These are phyloP conservation scores for Spiraea crenata DNA, from an alignment of 331 rosid species.

Conservation along the genomic window DNA sequence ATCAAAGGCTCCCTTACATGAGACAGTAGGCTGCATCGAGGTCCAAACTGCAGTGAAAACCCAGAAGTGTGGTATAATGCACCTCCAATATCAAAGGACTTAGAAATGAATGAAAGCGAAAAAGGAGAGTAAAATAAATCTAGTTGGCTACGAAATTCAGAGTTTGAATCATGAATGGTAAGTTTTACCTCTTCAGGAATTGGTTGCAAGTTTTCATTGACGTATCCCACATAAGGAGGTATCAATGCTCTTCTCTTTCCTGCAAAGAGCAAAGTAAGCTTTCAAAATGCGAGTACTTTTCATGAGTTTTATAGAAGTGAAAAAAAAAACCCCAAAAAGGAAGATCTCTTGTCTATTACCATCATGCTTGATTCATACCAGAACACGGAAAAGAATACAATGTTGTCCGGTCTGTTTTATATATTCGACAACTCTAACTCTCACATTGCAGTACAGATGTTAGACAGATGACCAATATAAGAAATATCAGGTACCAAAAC, in stretches of 20 bases:
- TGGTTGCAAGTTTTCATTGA: conserved; percentile 71
- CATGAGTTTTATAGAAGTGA: neutral
- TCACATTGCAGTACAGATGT: too few species aligned
- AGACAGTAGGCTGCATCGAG: conserved; percentile 82
- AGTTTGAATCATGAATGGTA: neutral
- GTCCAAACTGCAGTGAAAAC: conserved; percentile 78
- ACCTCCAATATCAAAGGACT: too few species aligned
- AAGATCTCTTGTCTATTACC: neutral
- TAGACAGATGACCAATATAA: neutral
- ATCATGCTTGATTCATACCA: neutral
- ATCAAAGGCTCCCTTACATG: conserved; percentile 79
- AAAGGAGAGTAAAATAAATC: neutral
- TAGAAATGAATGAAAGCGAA: neutral
- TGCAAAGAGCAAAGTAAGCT: too few species aligned
- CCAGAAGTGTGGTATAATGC: too few species aligned
- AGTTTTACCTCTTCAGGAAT: conserved; percentile 77
- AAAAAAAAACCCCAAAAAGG: neutral
- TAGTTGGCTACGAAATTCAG: neutral
- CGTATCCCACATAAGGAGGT: conserved; percentile 82
- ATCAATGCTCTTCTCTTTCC: conserved; percentile 91
- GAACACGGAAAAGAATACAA: neutral
- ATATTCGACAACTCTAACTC: neutral
- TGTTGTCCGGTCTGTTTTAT: neutral
- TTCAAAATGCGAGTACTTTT: neutral
- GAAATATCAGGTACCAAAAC: neutral